Conservation (phyloP, 768 basidiomycete species). For the Ramaria rubella region DNA sequence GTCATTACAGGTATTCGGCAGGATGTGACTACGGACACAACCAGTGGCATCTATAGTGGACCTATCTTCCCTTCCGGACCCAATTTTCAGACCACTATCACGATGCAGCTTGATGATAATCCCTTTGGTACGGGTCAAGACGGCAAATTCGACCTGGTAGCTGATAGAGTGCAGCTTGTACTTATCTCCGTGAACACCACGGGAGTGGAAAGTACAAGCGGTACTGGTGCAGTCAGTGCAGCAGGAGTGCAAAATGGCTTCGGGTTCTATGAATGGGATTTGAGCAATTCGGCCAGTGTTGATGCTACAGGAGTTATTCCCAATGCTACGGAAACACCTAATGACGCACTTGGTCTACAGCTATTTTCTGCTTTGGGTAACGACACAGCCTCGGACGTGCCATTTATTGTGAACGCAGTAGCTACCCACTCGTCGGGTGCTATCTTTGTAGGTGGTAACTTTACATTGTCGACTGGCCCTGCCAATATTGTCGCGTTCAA, state of each 20-base stretch:
- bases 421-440: conserved; percentile 59
- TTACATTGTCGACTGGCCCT: conserved; percentile 52
- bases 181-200: conserved; percentile 56
- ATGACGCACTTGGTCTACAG: conserved; percentile 57
- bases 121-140: conserved; percentile 58
- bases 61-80: conserved; percentile 70
- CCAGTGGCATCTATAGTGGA: conserved; percentile 68
- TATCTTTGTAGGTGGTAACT: conserved; percentile 73
- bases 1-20: conserved; percentile 70
- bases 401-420: conserved; percentile 31
- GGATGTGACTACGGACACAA: conserved; percentile 56
- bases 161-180: conserved; percentile 76
- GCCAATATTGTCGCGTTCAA: conserved; percentile 72
- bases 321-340: conserved; percentile 62
- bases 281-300: conserved; percentile 34
- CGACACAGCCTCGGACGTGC: conserved; percentile 31
- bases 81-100: conserved; percentile 66
- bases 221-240: conserved; percentile 27
- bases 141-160: conserved; percentile 76
- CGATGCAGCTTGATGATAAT: conserved; percentile 61
- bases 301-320: conserved; percentile 59
- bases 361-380: conserved; percentile 59
- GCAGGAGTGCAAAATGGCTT: conserved; percentile 47
- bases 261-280: conserved; percentile 88
- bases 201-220: conserved; percentile 24